Evolutionary conservation across 2,329 filamentous ascomycete genomes (phyloP).

Genomic region (Cercospora sp.): DNA sequence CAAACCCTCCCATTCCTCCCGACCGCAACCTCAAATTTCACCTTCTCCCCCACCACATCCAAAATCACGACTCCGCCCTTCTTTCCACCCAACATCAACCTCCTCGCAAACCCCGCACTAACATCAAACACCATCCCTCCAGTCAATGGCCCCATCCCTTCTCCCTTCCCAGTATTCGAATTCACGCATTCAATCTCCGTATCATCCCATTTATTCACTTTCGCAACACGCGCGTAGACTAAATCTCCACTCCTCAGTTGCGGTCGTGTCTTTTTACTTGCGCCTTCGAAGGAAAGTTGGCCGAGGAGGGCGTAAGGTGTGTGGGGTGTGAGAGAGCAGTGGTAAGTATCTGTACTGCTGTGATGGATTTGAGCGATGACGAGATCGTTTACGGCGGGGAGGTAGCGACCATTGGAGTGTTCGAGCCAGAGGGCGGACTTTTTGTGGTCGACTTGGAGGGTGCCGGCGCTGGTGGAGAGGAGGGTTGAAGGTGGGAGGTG

Average conservation of each 20-base stretch:
- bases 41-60: slow-evolving; percentile 76
- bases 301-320: slow-evolving; percentile 68
- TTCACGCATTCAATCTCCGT: slow-evolving; percentile 89
- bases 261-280: slow-evolving; percentile 87
- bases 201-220: slow-evolving; percentile 79
- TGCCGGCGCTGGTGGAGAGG: slow-evolving; percentile 65
- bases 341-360: slow-evolving; percentile 73
- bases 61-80: slow-evolving; percentile 68
- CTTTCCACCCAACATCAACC: slow-evolving; percentile 65
- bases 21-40: slow-evolving; percentile 90
- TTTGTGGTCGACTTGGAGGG: slow-evolving; percentile 65
- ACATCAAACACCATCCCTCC: slow-evolving; percentile 86
- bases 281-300: slow-evolving; percentile 88
- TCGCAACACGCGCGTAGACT: slow-evolving; percentile 82
- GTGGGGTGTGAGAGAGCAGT: slow-evolving; percentile 70
- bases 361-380: slow-evolving; percentile 84
- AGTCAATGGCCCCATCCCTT: slow-evolving; percentile 79
- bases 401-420: slow-evolving; percentile 69
- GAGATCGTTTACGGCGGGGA: slow-evolving; percentile 76
- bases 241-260: slow-evolving; percentile 71
- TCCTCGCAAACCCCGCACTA: slow-evolving; percentile 76
- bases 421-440: slow-evolving; percentile 82
- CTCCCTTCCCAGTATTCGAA: slow-evolving; percentile 79
- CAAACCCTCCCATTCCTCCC: slow-evolving; percentile 91
- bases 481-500: slow-evolving; percentile 77